Percentiles rank a stretch among this genome's conserved stretches.
phyloP scores from a whole-genome alignment of 2,329 filamentous ascomycete genomes.

The Lojkania enalia region DNA sequence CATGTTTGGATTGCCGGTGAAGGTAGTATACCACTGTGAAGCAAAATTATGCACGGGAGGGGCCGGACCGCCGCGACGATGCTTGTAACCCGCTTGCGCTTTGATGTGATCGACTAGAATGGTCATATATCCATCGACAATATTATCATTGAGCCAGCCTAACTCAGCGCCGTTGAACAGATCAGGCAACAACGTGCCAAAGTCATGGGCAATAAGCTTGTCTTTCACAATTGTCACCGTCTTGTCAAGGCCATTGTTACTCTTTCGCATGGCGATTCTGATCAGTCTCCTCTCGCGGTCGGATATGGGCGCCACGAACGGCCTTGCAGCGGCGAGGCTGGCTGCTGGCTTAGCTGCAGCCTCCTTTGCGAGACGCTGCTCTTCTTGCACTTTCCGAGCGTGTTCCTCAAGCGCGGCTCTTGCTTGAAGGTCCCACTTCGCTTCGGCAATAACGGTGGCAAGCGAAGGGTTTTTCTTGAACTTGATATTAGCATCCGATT shows the following conservation, averaged over 20 bases:
- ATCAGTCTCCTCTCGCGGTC: too few species aligned
- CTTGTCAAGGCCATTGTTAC: slow-evolving; percentile 9
- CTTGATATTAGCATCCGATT: too few species aligned
- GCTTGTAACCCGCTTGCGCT: slow-evolving; percentile 59
- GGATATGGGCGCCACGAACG: too few species aligned
- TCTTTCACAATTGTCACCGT: too few species aligned
- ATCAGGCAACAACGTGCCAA: slow-evolving; percentile 58
- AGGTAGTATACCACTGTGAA: slow-evolving; percentile 66
- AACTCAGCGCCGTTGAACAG: slow-evolving; percentile 48
- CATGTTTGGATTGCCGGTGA: slow-evolving; percentile 38
- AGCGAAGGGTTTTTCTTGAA: too few species aligned
- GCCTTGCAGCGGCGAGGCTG: too few species aligned
- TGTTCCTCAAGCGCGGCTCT: too few species aligned
- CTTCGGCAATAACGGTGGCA: too few species aligned
- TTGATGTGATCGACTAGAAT: slow-evolving; percentile 65
- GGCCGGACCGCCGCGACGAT: slow-evolving; percentile 54
- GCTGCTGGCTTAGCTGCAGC: too few species aligned
- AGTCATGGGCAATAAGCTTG: slow-evolving; percentile 59
- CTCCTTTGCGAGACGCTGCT: too few species aligned
- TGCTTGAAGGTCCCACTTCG: too few species aligned
- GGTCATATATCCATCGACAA: slow-evolving; percentile 68
- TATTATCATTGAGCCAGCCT: slow-evolving; percentile 76
- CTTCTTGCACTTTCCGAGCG: too few species aligned
- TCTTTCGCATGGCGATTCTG: not conserved
- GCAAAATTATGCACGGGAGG: slow-evolving; percentile 66